phyloP scores from a whole-genome alignment of 768 basidiomycete genomes.

The Mycena belliarum region DNA sequence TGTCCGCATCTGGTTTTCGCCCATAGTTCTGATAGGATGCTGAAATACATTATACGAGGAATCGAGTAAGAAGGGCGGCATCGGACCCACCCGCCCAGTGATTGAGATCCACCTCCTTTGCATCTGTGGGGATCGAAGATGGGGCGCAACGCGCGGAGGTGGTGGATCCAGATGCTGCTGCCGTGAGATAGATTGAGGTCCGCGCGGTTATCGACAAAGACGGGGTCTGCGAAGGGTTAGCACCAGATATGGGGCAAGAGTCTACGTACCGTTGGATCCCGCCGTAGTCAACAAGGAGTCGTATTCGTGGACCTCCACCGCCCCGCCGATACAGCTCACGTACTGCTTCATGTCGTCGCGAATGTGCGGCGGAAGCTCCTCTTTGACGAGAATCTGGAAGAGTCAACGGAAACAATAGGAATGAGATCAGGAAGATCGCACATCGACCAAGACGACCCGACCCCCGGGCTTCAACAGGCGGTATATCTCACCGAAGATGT shows the following conservation, averaged over 20 bases:
- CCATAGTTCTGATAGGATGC: slow-evolving; percentile 52
- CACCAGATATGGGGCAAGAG: background rate
- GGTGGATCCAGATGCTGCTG: background rate
- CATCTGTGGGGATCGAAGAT: background rate
- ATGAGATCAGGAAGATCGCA: slow-evolving; percentile 26
- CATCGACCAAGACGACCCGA: slow-evolving; percentile 51
- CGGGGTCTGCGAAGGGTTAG: slow-evolving; percentile 32
- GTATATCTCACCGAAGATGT: slow-evolving; percentile 46
- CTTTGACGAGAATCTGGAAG: slow-evolving; percentile 48
- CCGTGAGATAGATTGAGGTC: slow-evolving; percentile 42
- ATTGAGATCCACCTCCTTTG: slow-evolving; percentile 37
- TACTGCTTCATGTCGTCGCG: slow-evolving; percentile 42
- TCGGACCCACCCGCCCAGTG: slow-evolving; percentile 42
- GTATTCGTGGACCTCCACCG: slow-evolving; percentile 42
- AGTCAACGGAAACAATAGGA: background rate
- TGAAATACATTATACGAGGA: slow-evolving; percentile 19
- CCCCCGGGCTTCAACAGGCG: slow-evolving; percentile 60
- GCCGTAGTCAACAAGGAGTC: slow-evolving; percentile 35
- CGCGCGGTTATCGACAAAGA: slow-evolving; percentile 41
- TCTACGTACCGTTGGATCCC: slow-evolving; percentile 40
- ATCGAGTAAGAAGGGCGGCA: background rate
- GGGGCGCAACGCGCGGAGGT: slow-evolving; percentile 16
- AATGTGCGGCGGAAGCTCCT: slow-evolving; percentile 43
- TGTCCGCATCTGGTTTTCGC: slow-evolving; percentile 30
- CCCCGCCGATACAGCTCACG: slow-evolving; percentile 49